Evolutionary conservation across 2,329 filamentous ascomycete genomes (phyloP).

Genomic region (Trichoderma lentiforme): DNA sequence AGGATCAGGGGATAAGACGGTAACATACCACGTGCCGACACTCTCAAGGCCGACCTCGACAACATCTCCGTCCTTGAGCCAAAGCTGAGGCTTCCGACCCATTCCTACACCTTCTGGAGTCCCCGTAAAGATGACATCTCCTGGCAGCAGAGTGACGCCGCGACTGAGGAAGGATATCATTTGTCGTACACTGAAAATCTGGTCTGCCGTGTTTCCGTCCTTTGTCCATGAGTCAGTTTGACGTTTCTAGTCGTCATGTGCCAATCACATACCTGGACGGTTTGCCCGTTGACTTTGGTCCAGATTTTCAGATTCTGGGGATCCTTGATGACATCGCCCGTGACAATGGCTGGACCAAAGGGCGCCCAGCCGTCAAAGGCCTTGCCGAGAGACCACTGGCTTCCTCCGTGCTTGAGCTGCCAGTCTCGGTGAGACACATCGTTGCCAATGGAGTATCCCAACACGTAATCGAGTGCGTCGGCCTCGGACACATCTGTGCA

Average conservation of each 20-base stretch:
- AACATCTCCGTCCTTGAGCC: slow-evolving; percentile 67
- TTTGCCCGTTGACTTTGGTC: slow-evolving; percentile 58
- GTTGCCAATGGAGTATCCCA: slow-evolving; percentile 73
- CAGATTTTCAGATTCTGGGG: slow-evolving; percentile 55
- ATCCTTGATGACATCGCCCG: slow-evolving; percentile 50
- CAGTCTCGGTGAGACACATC: slow-evolving; percentile 79
- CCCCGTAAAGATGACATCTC: slow-evolving; percentile 65
- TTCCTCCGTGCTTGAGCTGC: slow-evolving; percentile 65
- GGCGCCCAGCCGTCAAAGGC: slow-evolving; percentile 75
- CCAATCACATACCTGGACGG: slow-evolving; percentile 44
- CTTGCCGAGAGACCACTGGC: slow-evolving; percentile 71
- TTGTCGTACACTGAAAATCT: slow-evolving; percentile 61
- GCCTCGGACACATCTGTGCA: slow-evolving; percentile 63
- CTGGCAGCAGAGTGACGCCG: slow-evolving; percentile 60
- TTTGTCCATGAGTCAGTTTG: slow-evolving; percentile 23
- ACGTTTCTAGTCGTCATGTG: not conserved
- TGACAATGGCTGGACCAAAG: slow-evolving; percentile 68
- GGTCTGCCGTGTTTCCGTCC: slow-evolving; percentile 55
- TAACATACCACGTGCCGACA: slow-evolving; percentile 54
- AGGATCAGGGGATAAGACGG: no score
- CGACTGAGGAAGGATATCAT: slow-evolving; percentile 58
- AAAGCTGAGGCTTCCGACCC: slow-evolving; percentile 63
- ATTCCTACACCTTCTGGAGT: slow-evolving; percentile 70
- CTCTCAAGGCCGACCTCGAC: slow-evolving; percentile 66
- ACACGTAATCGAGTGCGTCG: slow-evolving; percentile 65